Evolutionary conservation across 2,329 filamentous ascomycete species (phyloP), one percentile per base, ranked within the genome.

Genomic region (Berkeleyomyces basicola): DNA sequence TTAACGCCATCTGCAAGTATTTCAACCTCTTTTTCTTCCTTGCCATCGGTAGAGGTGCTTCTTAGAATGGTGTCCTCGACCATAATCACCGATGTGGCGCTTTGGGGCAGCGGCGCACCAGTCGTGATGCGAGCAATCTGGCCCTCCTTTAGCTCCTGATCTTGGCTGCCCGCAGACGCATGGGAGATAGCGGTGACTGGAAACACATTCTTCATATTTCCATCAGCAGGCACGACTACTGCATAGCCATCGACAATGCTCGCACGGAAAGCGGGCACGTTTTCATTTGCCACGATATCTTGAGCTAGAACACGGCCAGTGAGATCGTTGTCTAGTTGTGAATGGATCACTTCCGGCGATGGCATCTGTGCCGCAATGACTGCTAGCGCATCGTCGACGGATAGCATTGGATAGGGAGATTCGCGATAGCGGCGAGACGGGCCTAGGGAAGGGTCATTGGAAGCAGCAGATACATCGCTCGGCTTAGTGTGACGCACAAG

Each of bases 211-310:
- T 86, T 88, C 58, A 88, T 81, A 58, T 80, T 82, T 0, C 80
- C 82, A 47, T 82, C 77, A 39, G 75, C 74, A 61, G 80, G 79
- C 4, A 83, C 85, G 44, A 91, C 83, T 0, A 95, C 82, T 2
- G 93, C 93, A 70, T 99, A 99, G 0, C 93, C 93, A 72, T 99
- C 93, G 0, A 99, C 93, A 47, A 96, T 97, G 70, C 92, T 97
- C 16, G 93, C 93, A 64, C 90, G 80, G 74, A 95, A 99, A 0
- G 92, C 93, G 0, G 93, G 93, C 0, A 99, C 93, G 6, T 86
- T 83, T 71, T 96, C 92, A 3, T 75, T 75, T 0, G 93, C 90
- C 46, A 78, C 81, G 33, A 99, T 85, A 67, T 95, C 87, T 70
- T 90, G 84, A 0, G 92, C 90, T 1, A 99, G 76, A 0, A 97